Percentiles rank a stretch among this genome's conserved stretches.
Evolutionary conservation across 202 grass and related monocot species (phyloP).

Genomic region (Carex sylvatica): DNA sequence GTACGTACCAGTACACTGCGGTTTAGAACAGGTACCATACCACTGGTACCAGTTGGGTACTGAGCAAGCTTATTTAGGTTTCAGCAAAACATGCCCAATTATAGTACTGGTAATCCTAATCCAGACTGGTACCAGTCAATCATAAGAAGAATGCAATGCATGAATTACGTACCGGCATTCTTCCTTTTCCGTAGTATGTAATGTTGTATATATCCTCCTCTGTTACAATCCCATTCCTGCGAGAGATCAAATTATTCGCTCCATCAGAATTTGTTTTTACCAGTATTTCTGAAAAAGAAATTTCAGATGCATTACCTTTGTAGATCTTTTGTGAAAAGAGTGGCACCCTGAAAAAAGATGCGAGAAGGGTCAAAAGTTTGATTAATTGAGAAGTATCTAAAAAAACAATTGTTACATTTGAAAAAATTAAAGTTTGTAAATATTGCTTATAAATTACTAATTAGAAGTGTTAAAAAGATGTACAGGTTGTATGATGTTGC

Average conservation of each 20-base stretch:
- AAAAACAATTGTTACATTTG: not conserved
- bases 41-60: not conserved
- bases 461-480: slow-evolving; percentile 13
- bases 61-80: not conserved
- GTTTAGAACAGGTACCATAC: not conserved
- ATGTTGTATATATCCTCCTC: slow-evolving; percentile 85
- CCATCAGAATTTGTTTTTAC: not conserved
- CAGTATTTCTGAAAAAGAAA: not conserved
- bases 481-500: slow-evolving; percentile 86
- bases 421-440: not conserved
- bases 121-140: not conserved
- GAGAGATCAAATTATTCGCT: not conserved
- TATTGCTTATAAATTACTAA: not conserved
- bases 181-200: slow-evolving; percentile 82
- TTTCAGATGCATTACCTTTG: slow-evolving; percentile 46
- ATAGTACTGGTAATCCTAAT: not conserved
- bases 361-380: not conserved
- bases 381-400: not conserved
- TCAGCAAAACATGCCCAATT: not conserved
- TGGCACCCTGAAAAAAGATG: slow-evolving; percentile 59
- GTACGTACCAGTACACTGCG: too few species aligned
- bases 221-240: slow-evolving; percentile 65
- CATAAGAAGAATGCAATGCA: not conserved
- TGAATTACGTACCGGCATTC: slow-evolving; percentile 63
- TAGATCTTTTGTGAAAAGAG: slow-evolving; percentile 83